Base-by-base conservation (phyloP, 768 basidiomycete genomes). In the Rhodotorula toruloides region DNA sequence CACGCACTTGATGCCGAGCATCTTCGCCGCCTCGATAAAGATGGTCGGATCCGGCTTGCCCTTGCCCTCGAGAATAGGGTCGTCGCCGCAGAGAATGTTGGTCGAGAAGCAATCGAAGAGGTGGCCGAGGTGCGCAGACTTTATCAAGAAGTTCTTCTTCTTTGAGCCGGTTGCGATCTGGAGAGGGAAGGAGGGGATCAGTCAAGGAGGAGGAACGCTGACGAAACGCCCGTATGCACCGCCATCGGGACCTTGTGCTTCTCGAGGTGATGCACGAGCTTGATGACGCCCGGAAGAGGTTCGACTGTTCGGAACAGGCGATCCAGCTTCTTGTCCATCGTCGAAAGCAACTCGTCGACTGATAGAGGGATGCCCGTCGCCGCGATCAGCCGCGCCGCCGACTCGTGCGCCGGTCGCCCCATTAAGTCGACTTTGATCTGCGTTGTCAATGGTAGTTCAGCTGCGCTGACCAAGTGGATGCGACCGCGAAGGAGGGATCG, bases 31-130 rank as follows among this genome's bases (percentile, higher is more conserved):
- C 13, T 81, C 80, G 42, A 92, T 79, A 76, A 91, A 93, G 42
- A 90, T 85, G 74, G 90, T 90, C 25, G 90, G 89, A 36, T 81
- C 80, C 0, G 90, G 90, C 77, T 93, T 93, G n/a, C 87, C 86
- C 36, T 78, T 59, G 22, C 71, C 72, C 25, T 52, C 59, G 14
- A 75, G 61, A 19, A 70, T 63, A 78, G 72, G 77, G 72, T 90
- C 89, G 67, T 91, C 87, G 34, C 82, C 85, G 74, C 90, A 91
- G 13, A 91, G 81, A 44, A 89, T 79, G 58, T 82, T 82, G 11
- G 80, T 83, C 47, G 81, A 84, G 72, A 91, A 91, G 34, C 80
- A 79, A 29, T 77, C 79, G 67, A 89, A 87, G 11, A 85, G 58
- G 31, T 84, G 81, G 36, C 77, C 78, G 4, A 86, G 81, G 75